These are phyloP conservation scores for Coelastrella sp. DNA, from an alignment of 139 green algal genomes.

Conservation along the genomic window DNA sequence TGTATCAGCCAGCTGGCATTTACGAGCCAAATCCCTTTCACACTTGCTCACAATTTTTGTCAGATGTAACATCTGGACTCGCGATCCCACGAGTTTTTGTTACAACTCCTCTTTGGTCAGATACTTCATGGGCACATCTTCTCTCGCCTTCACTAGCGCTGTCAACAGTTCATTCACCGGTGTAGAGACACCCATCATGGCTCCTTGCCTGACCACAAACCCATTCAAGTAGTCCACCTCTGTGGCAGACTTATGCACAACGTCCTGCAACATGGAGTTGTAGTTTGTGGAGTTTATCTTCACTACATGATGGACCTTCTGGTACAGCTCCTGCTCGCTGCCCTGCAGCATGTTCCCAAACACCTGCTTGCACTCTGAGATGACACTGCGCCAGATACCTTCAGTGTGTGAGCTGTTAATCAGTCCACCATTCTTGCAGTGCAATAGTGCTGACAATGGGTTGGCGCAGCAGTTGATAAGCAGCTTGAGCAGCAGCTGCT, in stretches of 20 bases:
- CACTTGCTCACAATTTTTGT: no score
- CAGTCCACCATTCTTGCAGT: constrained; percentile 57
- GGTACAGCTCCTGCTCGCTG: neutral
- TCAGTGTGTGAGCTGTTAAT: constrained; percentile 1
- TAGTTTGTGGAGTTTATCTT: constrained; percentile 51
- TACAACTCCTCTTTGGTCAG: neutral
- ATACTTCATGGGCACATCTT: neutral
- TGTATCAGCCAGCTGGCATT: no score
- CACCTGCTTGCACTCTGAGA: constrained; percentile 39
- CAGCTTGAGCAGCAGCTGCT: constrained; percentile 57
- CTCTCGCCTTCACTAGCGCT: constrained; percentile 14
- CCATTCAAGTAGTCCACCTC: constrained; percentile 63
- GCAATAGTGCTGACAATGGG: constrained; percentile 61
- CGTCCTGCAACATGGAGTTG: constrained; percentile 63
- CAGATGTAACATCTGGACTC: neutral
- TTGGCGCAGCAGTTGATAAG: constrained; percentile 64
- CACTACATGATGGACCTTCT: constrained; percentile 29
- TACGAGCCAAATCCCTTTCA: no score
- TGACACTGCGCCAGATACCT: neutral
- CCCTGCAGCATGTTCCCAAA: constrained; percentile 14
- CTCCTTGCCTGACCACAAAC: constrained; percentile 23
- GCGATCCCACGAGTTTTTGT: neutral
- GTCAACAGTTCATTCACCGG: constrained; percentile 41
- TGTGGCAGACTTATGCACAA: constrained; percentile 43
- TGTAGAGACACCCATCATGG: neutral